These are phyloP conservation scores for Monosporascus sp. DNA, from an alignment of 2,329 filamentous ascomycete species.

Conservation along the genomic window DNA sequence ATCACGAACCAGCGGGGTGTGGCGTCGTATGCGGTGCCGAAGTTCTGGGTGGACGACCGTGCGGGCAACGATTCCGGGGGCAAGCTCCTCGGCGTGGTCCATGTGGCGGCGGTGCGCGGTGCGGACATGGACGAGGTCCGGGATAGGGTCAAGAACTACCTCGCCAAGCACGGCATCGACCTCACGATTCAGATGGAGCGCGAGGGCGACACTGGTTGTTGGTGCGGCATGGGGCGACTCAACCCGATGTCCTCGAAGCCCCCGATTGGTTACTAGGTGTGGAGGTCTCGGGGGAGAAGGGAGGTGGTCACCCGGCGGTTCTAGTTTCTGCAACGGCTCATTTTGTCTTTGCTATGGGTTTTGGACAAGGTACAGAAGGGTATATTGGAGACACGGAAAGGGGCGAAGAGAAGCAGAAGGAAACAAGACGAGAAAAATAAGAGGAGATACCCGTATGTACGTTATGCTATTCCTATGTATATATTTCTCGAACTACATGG, in stretches of 20 bases:
- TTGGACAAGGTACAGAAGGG: no score
- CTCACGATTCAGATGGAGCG: slow-evolving; percentile 83
- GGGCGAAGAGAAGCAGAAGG: neutral
- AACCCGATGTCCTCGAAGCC: slow-evolving; percentile 26
- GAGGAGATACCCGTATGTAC: no score
- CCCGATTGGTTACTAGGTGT: slow-evolving; percentile 18
- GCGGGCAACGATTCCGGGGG: slow-evolving; percentile 37
- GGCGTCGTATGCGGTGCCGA: slow-evolving; percentile 76
- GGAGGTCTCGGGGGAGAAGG: neutral
- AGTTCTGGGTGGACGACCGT: slow-evolving; percentile 87
- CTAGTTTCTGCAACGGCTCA: neutral
- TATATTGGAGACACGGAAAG: neutral
- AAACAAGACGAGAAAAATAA: no score
- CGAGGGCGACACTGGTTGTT: slow-evolving; percentile 66
- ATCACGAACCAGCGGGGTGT: slow-evolving; percentile 80
- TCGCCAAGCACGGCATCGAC: slow-evolving; percentile 69
- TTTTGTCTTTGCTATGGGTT: no score
- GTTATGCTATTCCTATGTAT: neutral
- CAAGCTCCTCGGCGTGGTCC: slow-evolving; percentile 75
- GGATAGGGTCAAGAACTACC: slow-evolving; percentile 67
- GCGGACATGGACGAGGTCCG: slow-evolving; percentile 79
- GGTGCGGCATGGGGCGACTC: slow-evolving; percentile 47
- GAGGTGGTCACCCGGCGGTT: neutral
- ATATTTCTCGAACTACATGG: neutral
- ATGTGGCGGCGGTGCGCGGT: slow-evolving; percentile 69